Evolutionary conservation across 768 basidiomycete genomes (phyloP), one percentile per base, ranked within the genome.

Genomic region (Boletus reticuloceps): DNA sequence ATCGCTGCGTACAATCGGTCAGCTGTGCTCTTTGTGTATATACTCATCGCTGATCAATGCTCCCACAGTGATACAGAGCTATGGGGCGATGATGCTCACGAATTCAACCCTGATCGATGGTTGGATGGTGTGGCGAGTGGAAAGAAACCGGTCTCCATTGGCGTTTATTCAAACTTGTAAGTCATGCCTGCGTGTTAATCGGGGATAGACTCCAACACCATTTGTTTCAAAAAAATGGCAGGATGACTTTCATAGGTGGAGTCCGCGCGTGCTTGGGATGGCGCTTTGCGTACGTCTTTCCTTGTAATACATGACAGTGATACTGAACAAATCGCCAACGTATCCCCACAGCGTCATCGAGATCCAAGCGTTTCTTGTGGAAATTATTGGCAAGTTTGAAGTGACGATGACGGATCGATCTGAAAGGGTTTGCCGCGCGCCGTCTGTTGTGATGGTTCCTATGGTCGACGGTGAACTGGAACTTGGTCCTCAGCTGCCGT

Each of bases 1-100:
- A 77, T 83, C 39, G 76, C 78, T 25, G 81, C 74, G 2, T 84
- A 84, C 56, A 81, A 85, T 54, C 76, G 82, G 84, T 82, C 34
- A 41, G 61, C 38, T 13, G 27, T 25, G 5, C 22, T 22, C 17
- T 29, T 29, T 29, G 29, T 36, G 13, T 14, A 16, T 19, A 19
- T 17, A 17, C 37, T 12, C 3, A 13, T 37, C n/a, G 20, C 31
- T 53, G 6, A 44, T 55, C 7, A 20, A 10, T 14, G n/a, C 25
- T 44, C 45, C 25, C 32, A 14, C 47, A 72, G 70, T 32, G 58
- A 63, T 49, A 59, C 56, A 29, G 65, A 72, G 5, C 29, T 72
- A 1, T 71, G 70, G 70, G 70, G 72, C 5, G 56, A 66, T 34
- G 68, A 71, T 34, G 69, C 69, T 9, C 64, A 71, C 19, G 51